These are phyloP conservation scores for Botrytis galanthina DNA, from an alignment of 2,329 filamentous ascomycete species.

Conservation along the genomic window DNA sequence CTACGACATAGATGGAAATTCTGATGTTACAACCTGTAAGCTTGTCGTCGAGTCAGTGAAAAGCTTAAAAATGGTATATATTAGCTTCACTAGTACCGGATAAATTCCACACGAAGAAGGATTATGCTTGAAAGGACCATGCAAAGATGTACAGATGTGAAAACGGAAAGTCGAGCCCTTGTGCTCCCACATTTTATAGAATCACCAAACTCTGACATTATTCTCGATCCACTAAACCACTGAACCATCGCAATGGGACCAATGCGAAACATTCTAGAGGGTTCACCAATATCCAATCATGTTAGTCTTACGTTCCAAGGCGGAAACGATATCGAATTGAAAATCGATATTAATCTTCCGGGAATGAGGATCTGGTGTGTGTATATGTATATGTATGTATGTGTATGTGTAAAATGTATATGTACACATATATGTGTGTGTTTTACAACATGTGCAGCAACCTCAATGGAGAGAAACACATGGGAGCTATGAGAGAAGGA, in stretches of 20 bases:
- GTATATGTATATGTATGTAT: not conserved
- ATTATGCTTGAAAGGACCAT: not conserved
- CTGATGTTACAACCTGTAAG: not conserved
- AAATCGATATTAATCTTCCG: slow-evolving; percentile 2
- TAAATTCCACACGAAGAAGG: slow-evolving; percentile 2
- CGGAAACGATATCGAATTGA: slow-evolving; percentile 8
- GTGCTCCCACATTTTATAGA: not conserved
- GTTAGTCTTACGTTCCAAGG: slow-evolving; percentile 1
- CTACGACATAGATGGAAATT: too few species aligned
- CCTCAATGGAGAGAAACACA: not conserved
- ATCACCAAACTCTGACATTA: not conserved
- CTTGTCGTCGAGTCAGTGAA: not conserved
- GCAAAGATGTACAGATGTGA: not conserved
- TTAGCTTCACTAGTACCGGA: not conserved
- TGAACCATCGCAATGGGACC: slow-evolving; percentile 12
- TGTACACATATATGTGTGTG: not conserved
- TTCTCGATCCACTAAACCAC: slow-evolving; percentile 5
- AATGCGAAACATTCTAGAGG: slow-evolving; percentile 15
- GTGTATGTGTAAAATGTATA: not conserved
- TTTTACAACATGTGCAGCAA: not conserved
- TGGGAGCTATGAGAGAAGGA: not conserved
- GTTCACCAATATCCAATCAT: slow-evolving; percentile 10
- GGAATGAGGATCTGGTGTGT: not conserved
- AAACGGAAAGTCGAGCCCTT: not conserved
- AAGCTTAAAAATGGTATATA: not conserved